Evolutionary conservation across 331 rosid genomes (phyloP).

Genomic region (Malus hybrid): DNA sequence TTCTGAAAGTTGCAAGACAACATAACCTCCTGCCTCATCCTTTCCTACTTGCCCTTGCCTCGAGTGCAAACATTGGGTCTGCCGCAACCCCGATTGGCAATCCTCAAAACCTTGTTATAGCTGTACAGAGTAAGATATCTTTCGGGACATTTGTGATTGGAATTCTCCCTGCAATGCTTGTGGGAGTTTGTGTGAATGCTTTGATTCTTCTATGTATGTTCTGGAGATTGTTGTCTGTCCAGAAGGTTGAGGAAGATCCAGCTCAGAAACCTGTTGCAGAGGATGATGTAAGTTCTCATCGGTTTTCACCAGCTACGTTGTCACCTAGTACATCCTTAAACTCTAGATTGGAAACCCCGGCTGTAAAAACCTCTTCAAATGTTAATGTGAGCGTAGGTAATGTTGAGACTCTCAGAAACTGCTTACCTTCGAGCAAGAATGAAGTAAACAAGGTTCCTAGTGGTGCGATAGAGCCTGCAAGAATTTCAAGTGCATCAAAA

Average conservation of each 20-base stretch:
- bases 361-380: constrained; percentile 28
- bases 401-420: constrained; percentile 37
- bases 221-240: constrained; percentile 53
- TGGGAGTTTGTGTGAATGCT: constrained; percentile 64
- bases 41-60: constrained; percentile 86
- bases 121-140: constrained; percentile 63
- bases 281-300: no score
- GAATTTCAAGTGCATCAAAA: constrained; percentile 39
- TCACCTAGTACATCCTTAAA: constrained; percentile 49
- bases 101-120: constrained; percentile 87
- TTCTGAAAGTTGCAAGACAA: constrained; percentile 75
- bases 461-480: constrained; percentile 22
- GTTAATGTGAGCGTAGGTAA: neutral
- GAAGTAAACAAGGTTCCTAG: constrained; percentile 36
- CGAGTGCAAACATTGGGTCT: constrained; percentile 93
- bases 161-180: constrained; percentile 67
- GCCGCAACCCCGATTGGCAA: constrained; percentile 90
- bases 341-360: constrained; percentile 18
- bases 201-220: constrained; percentile 42
- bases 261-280: no score
- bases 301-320: constrained; percentile 36
- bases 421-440: constrained; percentile 16
- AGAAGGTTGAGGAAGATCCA: constrained; percentile 57
- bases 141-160: constrained; percentile 66
- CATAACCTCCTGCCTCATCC: constrained; percentile 90